Base-by-base conservation (phyloP, 768 basidiomycete species). In the Trametes villosa region DNA sequence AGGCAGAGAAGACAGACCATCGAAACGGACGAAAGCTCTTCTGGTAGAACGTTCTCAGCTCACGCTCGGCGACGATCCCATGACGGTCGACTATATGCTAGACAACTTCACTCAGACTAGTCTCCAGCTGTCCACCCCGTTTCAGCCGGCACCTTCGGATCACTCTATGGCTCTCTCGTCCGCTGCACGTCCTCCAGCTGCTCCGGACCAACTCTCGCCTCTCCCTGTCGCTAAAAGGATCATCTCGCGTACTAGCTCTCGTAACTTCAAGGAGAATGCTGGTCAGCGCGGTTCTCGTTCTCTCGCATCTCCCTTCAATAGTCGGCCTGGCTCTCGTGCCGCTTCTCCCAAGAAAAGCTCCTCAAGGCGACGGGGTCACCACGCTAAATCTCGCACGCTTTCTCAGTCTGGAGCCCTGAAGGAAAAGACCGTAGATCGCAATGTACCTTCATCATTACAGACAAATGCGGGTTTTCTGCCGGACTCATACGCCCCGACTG, bases 301-400 rank as follows among this genome's bases (percentile, higher is more conserved):
- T 20, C 76, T 82, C 24, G 78, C 74, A 12, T 83, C 80, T 26
- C 81, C 83, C 1, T 84, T 82, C 64, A 73, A 67, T 50, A 81
- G 81, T 44, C 75, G 77, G 42, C 79, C 81, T 18, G 69, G 67
- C 34, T 83, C 83, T 52, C 68, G 74, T 42, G 57, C 70, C 29
- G 57, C 76, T 24, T 80, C 79, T 50, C 77, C 79, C 7, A 72
- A 71, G 22, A 56, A 55, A 30, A 26, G 46, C 20, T 47, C 57
- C 12, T 57, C 69, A 57, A 67, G 63, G 42, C 63, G 56, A 29
- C 59, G 64, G 13, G 58, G 69, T 11, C 63, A 69, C 9, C 75
- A 74, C 48, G 57, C 57, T 11, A 78, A 80, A 63, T 69, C 78
- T 0, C 79, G 78, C 15, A 76, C 78, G 1, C 74, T 78, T n/a